Evolutionary conservation across 208 protist species (phyloP), one percentile per base, ranked within the genome.

Genomic region (Porcisia deanei): DNA sequence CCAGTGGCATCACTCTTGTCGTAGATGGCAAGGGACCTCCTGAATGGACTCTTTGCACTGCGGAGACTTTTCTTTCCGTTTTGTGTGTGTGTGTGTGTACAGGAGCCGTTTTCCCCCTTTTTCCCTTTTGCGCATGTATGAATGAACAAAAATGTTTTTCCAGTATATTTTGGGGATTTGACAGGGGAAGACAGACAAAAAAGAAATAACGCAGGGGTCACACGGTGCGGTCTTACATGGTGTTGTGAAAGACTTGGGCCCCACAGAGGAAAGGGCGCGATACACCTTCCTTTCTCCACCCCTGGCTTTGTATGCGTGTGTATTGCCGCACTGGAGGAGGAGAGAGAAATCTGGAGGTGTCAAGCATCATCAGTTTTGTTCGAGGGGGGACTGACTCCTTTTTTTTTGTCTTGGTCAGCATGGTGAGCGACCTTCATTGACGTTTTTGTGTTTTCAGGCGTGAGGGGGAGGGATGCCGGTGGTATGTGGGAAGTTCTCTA

Each of bases 41-140:
- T 12, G 10, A 47, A 49, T 30, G 41, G 41, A 16, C 22, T 67
- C 63, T 43, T n/a, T 67, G 47, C 41, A 14, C 39, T 41, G 16
- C 6, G 65, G 53, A 58, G 34, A 58, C 14, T n/a, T 53, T 34
- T 20, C 54, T 57, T 49, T n/a, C 22, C 39, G 8, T 73, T 12
- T 72, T 39, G 9, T 71, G 39, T 71, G 43, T 71, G 52, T 71
- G 2, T 71, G 14, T 43, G 22, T 18, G 47, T 71, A 43, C 12
- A 3, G 14, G 37, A 39, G 54, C 22, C 6, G 7, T 64, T 52
- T 65, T 63, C 66, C 34, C 41, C 1, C 45, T 76, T 41, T 68
- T 73, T 30, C 30, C 30, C 64, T 34, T 67, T 10, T 49, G 30
- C 63, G 49, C 63, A 77, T 77, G 63, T 77, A 71, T 77, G 73